These are phyloP conservation scores for Candida suzukii DNA, from an alignment of 805 yeast species.

Conservation along the genomic window DNA sequence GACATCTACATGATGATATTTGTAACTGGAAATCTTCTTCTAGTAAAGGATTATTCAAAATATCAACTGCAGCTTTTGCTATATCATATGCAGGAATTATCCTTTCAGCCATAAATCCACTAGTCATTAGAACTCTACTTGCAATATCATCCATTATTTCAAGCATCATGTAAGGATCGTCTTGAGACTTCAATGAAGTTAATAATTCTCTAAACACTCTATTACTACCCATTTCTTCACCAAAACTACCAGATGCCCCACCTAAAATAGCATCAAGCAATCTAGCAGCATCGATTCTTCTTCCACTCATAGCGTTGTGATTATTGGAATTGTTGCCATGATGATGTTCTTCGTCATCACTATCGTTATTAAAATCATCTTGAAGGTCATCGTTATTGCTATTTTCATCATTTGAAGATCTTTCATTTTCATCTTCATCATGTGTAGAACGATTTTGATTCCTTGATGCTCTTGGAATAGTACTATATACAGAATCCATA, in stretches of 20 bases:
- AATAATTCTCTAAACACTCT: conserved; percentile 23
- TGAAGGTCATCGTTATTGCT: too few relatives aligned
- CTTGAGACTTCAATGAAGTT: conserved; percentile 33
- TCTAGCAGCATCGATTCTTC: conserved; percentile 13
- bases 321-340: conserved; percentile 13
- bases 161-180: conserved; percentile 53
- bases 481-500: background rate
- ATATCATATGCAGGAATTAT: conserved; percentile 53
- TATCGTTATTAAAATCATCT: conserved; percentile 1
- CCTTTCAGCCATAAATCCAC: conserved; percentile 53
- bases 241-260: conserved; percentile 16
- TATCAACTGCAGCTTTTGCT: conserved; percentile 44
- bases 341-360: conserved; percentile 11
- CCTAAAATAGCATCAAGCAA: conserved; percentile 22
- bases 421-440: conserved; percentile 10
- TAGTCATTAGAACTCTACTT: conserved; percentile 60
- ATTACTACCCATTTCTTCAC: conserved; percentile 1
- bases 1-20: conserved; percentile 74
- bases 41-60: conserved; percentile 51
- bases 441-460: conserved; percentile 9
- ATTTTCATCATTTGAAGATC: background rate
- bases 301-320: conserved; percentile 7
- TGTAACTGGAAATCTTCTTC: conserved; percentile 73
- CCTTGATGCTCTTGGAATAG: conserved; percentile 3
- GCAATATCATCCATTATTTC: conserved; percentile 63